Base-by-base conservation (phyloP, 352 stramenopile genomes). In the Globisporangium cylindrosporum region DNA sequence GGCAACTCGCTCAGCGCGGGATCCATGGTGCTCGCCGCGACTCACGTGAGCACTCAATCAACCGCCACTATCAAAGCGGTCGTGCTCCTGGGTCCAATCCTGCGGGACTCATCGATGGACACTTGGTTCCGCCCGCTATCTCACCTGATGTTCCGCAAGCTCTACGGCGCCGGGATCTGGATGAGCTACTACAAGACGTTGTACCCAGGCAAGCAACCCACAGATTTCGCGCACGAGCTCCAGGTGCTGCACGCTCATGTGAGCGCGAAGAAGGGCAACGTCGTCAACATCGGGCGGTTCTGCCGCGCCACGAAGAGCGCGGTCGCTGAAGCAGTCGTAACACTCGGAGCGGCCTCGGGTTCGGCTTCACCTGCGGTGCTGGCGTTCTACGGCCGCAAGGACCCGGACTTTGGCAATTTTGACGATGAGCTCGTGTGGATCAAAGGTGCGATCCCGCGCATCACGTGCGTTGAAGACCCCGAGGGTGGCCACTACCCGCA, bases 111-210 rank as follows among this genome's bases (percentile, higher is more conserved):
- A 2, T 41, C 73, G 0, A 72, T 75, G 32, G 72, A 77, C 24
- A 46, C 55, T 1, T 77, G 72, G 66, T 77, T 82, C 41, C 72
- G 67, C 22, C 62, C 70, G 48, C 64, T 83, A 14, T 74, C 76
- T 18, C 72, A 76, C 29, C 34, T 82, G 56, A 54, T 82, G 4
- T 79, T 82, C 61, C 66, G 66, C 29, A 36, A 64, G 14, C 46
- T 81, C 32, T 83, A 76, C 34, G 76, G 72, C 29, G 62, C 65
- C 7, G 67, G 46, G 5, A 4, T 76, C 49, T 83, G 74, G 72
- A 38, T 68, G n/a, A 53, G 18, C n/a, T 83, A 81, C 67, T 83
- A 83, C 74, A 78, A 73, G 41, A 75, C 65, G 15, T 69, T 83
- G 15, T 83, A 68, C 53, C 38, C 63, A 4, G 62, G 71, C 4